Conservation (phyloP, 768 basidiomycete genomes). For the Russula olivacea region DNA sequence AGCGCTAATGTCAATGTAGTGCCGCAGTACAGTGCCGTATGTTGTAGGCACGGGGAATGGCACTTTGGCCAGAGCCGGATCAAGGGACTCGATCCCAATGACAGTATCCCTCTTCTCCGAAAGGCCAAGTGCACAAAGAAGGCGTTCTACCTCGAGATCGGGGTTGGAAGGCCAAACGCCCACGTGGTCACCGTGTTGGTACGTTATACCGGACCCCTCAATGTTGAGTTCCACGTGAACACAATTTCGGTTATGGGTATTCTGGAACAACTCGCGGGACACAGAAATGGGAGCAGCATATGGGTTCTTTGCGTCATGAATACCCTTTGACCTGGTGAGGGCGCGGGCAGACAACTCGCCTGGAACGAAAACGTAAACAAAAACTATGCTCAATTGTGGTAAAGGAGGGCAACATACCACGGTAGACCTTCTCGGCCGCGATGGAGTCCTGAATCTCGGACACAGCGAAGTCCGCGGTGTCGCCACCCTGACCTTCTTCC, state of each 20-base stretch:
- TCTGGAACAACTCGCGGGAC: slow-evolving; percentile 79
- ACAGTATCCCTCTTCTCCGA: slow-evolving; percentile 73
- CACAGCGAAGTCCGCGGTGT: slow-evolving; percentile 90
- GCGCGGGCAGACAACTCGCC: slow-evolving; percentile 96
- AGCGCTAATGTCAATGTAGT: slow-evolving; percentile 96
- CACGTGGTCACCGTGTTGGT: slow-evolving; percentile 97
- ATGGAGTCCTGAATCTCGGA: slow-evolving; percentile 65
- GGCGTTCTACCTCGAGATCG: slow-evolving; percentile 83
- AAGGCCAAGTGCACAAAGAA: slow-evolving; percentile 82
- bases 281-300: slow-evolving; percentile 76
- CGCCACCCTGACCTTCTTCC: slow-evolving; percentile 94
- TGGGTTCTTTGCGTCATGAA: slow-evolving; percentile 97
- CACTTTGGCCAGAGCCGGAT: slow-evolving; percentile 95
- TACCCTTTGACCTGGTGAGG: slow-evolving; percentile 87
- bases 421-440: slow-evolving; percentile 85
- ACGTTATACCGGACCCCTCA: slow-evolving; percentile 94
- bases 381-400: neutral
- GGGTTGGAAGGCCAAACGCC: slow-evolving; percentile 97
- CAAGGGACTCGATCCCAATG: slow-evolving; percentile 93
- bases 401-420: slow-evolving; percentile 47
- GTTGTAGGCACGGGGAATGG: slow-evolving; percentile 98
- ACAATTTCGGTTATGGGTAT: slow-evolving; percentile 76
- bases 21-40: slow-evolving; percentile 85
- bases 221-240: slow-evolving; percentile 92
- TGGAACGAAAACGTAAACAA: slow-evolving; percentile 31